Conservation (phyloP, 768 basidiomycete species). For the Amanita fuliginea region DNA sequence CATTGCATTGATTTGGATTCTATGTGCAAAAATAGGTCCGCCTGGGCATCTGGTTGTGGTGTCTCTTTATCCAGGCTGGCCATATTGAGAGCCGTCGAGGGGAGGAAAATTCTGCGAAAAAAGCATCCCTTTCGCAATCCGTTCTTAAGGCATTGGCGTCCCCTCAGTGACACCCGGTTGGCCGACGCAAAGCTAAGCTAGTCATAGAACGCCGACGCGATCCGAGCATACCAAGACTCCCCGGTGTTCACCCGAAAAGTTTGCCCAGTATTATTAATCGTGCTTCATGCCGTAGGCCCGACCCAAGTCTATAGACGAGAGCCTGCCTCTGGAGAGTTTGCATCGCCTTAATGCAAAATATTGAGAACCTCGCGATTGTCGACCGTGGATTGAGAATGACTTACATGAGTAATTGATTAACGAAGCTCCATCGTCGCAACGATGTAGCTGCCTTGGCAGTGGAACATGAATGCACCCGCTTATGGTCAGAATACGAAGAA, state of each 20-base stretch:
- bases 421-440: neutral
- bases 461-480: no score
- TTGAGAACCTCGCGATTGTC: neutral
- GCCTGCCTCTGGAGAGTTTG: neutral
- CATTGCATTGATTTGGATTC: neutral
- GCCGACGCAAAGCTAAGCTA: constrained; percentile 1
- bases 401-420: no score
- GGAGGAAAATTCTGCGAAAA: neutral
- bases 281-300: neutral
- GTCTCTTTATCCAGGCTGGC: neutral
- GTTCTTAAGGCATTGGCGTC: neutral
- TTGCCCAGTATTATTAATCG: neutral
- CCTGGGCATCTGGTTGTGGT: neutral
- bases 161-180: neutral
- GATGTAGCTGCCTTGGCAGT: no score
- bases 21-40: neutral
- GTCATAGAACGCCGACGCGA: constrained; percentile 4
- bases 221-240: constrained; percentile 4
- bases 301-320: neutral
- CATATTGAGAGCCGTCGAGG: neutral
- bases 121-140: neutral
- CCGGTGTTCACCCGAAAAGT: neutral
- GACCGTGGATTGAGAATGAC: neutral
- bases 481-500: no score
- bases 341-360: neutral